Base-by-base conservation (phyloP, 2,329 filamentous ascomycete species). In the Sodiomyces alkalinus region DNA sequence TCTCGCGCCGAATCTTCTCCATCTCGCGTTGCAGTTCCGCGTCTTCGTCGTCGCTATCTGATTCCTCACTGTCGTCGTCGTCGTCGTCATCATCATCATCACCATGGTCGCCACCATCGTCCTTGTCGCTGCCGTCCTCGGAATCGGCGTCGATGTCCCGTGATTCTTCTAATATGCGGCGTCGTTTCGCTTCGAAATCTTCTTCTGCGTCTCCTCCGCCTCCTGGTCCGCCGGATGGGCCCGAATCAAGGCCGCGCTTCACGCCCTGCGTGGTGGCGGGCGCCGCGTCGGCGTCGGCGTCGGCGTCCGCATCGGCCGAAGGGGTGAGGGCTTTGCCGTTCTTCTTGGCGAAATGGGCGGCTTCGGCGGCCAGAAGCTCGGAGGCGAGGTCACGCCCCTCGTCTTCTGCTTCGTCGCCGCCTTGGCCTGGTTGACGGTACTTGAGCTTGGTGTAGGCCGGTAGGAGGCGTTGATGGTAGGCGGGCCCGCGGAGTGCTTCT, bases 381-480 rank as follows among this genome's bases (percentile, higher is more conserved):
- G 85, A 79, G 42, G 83, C 77, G 29, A 98, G 69, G 50, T 98
- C 87, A 48, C 80, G 81, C 30, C 48, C 34, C 33, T 66, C 58
- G 40, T 66, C 55, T 26, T 58, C 49, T 39, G 92, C 83, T 19
- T 76, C 76, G 39, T 74, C 76, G 39, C 82, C 81, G 43, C 90
- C 90, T 59, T 98, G 90, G 24, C 85, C 86, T n/a, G 79, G 61
- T 26, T 68, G 75, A 62, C 83, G 73, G 49, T 77, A 80, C 59
- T 98, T 98, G 48, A 98, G 75, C 39, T 82, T 76, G 9, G 82
- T 96, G 53, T 98, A 80, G 18, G 90, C 90, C 19, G 90, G 87
- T 10, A 94, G 75, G 11, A 96, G 78, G 43, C 90, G 80, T 56
- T 96, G 87, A 51, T 98, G 90, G 61, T 94, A 96, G 43, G 85